Base-by-base conservation (phyloP, 192 early-diverging fungal genomes). In the Backusella westeae region DNA sequence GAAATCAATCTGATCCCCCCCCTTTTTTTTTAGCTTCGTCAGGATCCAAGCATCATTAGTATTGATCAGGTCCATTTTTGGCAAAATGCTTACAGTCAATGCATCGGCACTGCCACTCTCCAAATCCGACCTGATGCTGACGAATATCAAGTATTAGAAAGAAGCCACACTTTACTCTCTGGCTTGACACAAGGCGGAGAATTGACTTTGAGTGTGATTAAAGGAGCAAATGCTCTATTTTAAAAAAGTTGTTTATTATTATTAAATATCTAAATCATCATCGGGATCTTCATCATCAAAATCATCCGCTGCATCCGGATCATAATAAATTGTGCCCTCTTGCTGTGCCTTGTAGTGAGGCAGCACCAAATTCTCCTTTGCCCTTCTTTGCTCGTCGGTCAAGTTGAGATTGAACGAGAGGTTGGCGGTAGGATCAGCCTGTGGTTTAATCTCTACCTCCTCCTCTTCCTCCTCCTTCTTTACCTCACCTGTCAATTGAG, bases 211-310 rank as follows among this genome's bases (percentile, higher is more conserved):
- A 46, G 69, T 71, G 29, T 71, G 12, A 10, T 59, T 10, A 59
- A 59, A 59, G 56, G 56, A 59, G 67, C 7, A 8, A 68, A 68
- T 38, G 34, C 67, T 68, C 7, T 68, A 29, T 59, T 59, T 23
- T 59, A 69, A 68, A 35, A 67, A 35, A 69, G 12, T 67, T 29
- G 26, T 14, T 67, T 15, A 3, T 69, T 69, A 69, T 10, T 36
- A 65, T 85, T 85, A 97, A 69, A 97, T 94, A 70, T 92, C 92
- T 39, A 97, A 86, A 85, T 97, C 95, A 68, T 94, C 95, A 81
- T 97, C 95, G 8, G 94, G 94, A 78, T 97, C 95, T 67, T 96
- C 96, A 38, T 91, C 89, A 80, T 97, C 96, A 87, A 92, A 94
- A 75, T 97, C 96, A 73, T 97, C 95, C 6, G 88, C 89, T 15